Conservation (phyloP, 2,329 filamentous ascomycete genomes). For the Penicillium palitans region DNA sequence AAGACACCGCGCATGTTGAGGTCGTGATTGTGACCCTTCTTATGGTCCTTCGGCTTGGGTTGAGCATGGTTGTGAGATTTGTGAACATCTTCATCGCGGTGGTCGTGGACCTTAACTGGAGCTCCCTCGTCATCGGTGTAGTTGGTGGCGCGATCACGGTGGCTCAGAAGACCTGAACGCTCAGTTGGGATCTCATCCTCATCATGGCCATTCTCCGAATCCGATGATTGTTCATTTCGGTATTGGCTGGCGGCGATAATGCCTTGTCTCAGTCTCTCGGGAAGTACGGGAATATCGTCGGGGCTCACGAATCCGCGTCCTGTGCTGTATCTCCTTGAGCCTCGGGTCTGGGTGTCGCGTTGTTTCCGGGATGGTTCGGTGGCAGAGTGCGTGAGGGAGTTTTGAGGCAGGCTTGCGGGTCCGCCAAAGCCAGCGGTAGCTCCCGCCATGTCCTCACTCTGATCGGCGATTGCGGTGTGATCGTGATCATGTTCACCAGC, state of each 20-base stretch:
- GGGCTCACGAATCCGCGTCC: constrained; percentile 57
- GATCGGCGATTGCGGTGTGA: neutral
- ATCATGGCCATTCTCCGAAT: constrained; percentile 57
- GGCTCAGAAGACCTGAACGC: constrained; percentile 39
- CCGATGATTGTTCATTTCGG: constrained; percentile 54
- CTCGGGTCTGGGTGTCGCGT: constrained; percentile 30
- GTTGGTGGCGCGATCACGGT: constrained; percentile 43
- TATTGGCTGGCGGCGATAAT: constrained; percentile 81
- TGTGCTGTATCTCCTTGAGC: constrained; percentile 43
- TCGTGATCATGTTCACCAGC: constrained; percentile 59
- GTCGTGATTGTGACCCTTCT: constrained; percentile 55
- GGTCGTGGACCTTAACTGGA: constrained; percentile 16
- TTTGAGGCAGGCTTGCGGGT: constrained; percentile 25
- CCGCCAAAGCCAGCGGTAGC: neutral
- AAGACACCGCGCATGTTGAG: constrained; percentile 88
- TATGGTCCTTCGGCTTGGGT: constrained; percentile 62
- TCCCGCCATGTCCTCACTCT: neutral
- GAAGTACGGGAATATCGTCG: constrained; percentile 77
- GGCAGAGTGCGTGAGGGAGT: constrained; percentile 32
- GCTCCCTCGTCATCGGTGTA: constrained; percentile 35
- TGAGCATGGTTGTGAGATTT: constrained; percentile 75
- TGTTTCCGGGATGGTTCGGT: constrained; percentile 34
- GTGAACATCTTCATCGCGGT: constrained; percentile 52
- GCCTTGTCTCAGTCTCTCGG: constrained; percentile 84
- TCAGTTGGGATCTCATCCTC: constrained; percentile 54